Base-by-base conservation (phyloP, 352 stramenopile genomes). In the Phytophthora capsici region DNA sequence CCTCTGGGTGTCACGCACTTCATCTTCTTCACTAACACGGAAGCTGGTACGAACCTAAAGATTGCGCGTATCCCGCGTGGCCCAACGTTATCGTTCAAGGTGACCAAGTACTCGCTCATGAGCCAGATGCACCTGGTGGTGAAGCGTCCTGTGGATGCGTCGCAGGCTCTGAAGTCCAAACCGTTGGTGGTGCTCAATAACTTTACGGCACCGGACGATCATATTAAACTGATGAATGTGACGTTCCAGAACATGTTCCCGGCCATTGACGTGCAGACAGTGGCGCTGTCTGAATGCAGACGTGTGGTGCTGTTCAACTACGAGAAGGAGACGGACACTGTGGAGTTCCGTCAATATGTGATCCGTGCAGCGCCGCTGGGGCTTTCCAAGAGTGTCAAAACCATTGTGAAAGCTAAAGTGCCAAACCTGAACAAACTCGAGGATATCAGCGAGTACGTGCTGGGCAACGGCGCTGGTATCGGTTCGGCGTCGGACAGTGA, bases 221-320 rank as follows among this genome's bases (percentile, higher is more conserved):
- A 95, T 68, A 87, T 93, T 51, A 91, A 93, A 84, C 72, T 99
- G 6, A 97, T 99, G 90, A 97, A 98, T 60, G 96, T 99, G 68
- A 99, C 96, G 17, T 99, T 99, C 75, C 96, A 99, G 78, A 98
- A 99, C 72, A 98, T 99, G 96, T 99, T 99, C 66, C 97, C 97
- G 37, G 88, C 97, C 2, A 99, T 99, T 69, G 98, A 99, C 76
- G 96, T 99, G 32, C 88, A 97, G 41, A 98, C 89, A 1, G 95
- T 99, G 13, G 90, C 94, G 68, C 87, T 99, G 13, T 78, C 80
- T 30, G 95, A 99, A 45, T 99, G 96, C 78, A 84, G 97, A 61
- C 92, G 97, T 44, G 96, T 99, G 20, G 96, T 99, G 49, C 79
- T 99, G 30, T 99, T 99, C 70, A 91, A 99, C 79, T 97, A 97